A percentile compares a stretch with the other conserved stretches of the same genome.
Conservation (phyloP, 192 early-diverging fungal species). For the Coemansia sp. region DNA sequence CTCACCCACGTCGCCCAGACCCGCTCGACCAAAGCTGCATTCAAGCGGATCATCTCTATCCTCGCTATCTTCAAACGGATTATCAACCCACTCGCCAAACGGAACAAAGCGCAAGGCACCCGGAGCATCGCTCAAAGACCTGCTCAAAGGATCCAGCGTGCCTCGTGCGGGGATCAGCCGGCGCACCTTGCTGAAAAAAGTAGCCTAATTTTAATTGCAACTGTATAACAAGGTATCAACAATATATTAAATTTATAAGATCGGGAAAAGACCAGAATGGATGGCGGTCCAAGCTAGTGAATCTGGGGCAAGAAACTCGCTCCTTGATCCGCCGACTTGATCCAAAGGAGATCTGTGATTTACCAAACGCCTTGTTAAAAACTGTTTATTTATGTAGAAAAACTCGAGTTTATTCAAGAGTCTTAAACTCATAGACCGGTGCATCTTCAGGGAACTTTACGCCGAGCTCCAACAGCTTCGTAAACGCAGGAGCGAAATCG, state of each 20-base stretch:
- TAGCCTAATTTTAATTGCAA: not conserved
- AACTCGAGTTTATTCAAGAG: conserved; percentile 33
- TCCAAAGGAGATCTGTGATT: no score
- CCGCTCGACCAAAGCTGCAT: conserved; percentile 11
- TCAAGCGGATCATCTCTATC: conserved; percentile 15
- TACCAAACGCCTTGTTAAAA: no score
- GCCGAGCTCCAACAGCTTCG: conserved; percentile 87
- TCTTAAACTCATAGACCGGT: conserved; percentile 67
- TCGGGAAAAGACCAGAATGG: no score
- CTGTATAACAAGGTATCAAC: no score
- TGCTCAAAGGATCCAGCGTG: conserved; percentile 27
- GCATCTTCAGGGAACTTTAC: conserved; percentile 67
- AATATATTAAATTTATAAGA: no score
- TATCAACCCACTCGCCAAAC: conserved; percentile 3
- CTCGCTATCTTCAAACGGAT: conserved; percentile 9
- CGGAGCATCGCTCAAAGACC: conserved; percentile 27
- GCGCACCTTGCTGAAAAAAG: conserved; percentile 12
- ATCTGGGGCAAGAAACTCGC: no score
- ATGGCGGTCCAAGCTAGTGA: no score
- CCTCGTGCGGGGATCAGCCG: conserved; percentile 42
- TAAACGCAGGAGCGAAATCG: conserved; percentile 83
- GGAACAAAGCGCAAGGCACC: conserved; percentile 10
- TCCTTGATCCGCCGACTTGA: no score
- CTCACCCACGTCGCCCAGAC: conserved; percentile 13
- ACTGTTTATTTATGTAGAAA: not conserved